Evolutionary conservation across 2,329 filamentous ascomycete species (phyloP).

Genomic region (Davidsoniella australis): DNA sequence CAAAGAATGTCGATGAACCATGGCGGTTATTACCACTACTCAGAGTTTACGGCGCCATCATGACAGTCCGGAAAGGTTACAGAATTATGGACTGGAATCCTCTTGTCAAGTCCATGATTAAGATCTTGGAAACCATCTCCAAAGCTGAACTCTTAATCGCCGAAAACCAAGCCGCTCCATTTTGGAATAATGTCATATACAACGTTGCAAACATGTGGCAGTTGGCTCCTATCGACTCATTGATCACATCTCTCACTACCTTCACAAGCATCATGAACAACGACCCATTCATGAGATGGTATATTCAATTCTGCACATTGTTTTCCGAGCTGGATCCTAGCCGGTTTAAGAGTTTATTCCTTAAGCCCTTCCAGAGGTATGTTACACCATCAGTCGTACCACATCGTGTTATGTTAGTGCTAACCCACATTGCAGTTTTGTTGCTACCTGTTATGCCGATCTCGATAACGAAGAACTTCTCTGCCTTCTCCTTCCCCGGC

Average conservation of each 20-base stretch:
- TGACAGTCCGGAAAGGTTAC: slow-evolving; percentile 67
- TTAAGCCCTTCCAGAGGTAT: slow-evolving; percentile 66
- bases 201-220: slow-evolving; percentile 52
- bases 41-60: slow-evolving; percentile 47
- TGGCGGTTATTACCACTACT: slow-evolving; percentile 26
- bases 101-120: slow-evolving; percentile 39
- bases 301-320: slow-evolving; percentile 71
- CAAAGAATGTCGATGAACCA: slow-evolving; percentile 11
- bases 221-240: slow-evolving; percentile 59
- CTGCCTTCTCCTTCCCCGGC: slow-evolving; percentile 49
- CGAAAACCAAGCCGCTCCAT: slow-evolving; percentile 21
- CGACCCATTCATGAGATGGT: slow-evolving; percentile 51
- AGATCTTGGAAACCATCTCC: slow-evolving; percentile 32
- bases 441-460: slow-evolving; percentile 56
- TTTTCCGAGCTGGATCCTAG: slow-evolving; percentile 57
- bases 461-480: slow-evolving; percentile 47
- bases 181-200: slow-evolving; percentile 43
- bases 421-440: slow-evolving; percentile 39
- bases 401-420: background rate
- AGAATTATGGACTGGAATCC: slow-evolving; percentile 56
- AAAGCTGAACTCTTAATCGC: slow-evolving; percentile 22
- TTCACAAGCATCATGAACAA: slow-evolving; percentile 49
- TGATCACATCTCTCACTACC: slow-evolving; percentile 51
- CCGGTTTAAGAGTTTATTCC: slow-evolving; percentile 62
- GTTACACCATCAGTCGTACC: slow-evolving; percentile 10